phyloP scores from a whole-genome alignment of 176 grass and related monocot genomes.

The Coix lacrymajobi region DNA sequence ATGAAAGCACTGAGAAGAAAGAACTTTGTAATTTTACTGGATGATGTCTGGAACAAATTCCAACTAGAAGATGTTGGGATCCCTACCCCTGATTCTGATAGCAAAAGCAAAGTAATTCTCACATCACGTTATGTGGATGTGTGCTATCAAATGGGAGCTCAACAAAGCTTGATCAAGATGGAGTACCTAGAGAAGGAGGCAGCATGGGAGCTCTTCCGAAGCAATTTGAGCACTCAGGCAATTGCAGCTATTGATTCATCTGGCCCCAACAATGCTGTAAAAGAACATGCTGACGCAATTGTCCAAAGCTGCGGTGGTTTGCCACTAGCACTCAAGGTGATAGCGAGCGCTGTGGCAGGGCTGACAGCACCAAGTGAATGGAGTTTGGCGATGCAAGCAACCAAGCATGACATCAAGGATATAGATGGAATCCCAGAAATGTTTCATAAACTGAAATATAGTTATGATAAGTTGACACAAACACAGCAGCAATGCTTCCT shows the following conservation, averaged over 20 bases:
- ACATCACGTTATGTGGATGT: constrained; percentile 35
- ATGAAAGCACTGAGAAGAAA: constrained; percentile 37
- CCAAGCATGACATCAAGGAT: neutral
- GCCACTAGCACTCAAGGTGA: constrained; percentile 49
- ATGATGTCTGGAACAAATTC: constrained; percentile 41
- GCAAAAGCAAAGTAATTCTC: constrained; percentile 43
- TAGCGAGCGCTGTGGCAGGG: constrained; percentile 37
- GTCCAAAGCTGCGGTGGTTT: constrained; percentile 43
- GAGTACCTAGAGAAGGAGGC: constrained; percentile 18
- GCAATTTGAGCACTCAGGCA: constrained; percentile 31
- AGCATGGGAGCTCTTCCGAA: constrained; percentile 46
- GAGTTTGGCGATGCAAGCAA: constrained; percentile 15
- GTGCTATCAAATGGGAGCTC: constrained; percentile 53
- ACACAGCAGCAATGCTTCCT: constrained; percentile 37
- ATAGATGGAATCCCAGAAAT: constrained; percentile 37
- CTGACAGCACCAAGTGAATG: constrained; percentile 27
- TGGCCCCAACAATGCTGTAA: constrained; percentile 6
- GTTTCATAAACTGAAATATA: constrained; percentile 40
- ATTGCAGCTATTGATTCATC: neutral
- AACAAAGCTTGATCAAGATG: constrained; percentile 37
- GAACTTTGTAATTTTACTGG: constrained; percentile 54
- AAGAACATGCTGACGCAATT: constrained; percentile 19
- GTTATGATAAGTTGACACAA: constrained; percentile 37
- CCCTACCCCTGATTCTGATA: constrained; percentile 29
- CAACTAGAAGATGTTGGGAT: constrained; percentile 44